Percentiles rank a stretch among this genome's conserved stretches.
These are phyloP conservation scores for Collybiopsis confluens DNA, from an alignment of 768 basidiomycete genomes.

Conservation along the genomic window DNA sequence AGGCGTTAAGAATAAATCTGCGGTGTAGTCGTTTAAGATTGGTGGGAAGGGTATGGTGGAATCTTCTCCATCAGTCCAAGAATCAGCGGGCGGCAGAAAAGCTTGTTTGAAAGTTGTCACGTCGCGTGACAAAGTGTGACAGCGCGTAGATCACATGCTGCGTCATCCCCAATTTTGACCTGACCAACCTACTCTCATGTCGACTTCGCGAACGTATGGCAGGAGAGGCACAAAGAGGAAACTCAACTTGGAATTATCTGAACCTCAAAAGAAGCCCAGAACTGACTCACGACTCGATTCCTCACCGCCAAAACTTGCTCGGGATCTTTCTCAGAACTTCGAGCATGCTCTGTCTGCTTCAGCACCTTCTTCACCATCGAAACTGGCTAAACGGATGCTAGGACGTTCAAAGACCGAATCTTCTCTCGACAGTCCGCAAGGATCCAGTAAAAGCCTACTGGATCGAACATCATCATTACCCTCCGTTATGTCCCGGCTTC, in stretches of 20 bases:
- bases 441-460: constrained; percentile 5
- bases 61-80: no score
- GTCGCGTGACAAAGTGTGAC: no score
- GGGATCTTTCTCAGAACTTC: constrained; percentile 46
- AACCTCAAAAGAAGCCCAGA: constrained; percentile 11
- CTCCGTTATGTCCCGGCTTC: constrained; percentile 13
- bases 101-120: no score
- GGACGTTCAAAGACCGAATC: constrained; percentile 64
- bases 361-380: constrained; percentile 30
- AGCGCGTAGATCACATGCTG: not conserved
- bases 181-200: not conserved
- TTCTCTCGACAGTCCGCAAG: constrained; percentile 31
- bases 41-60: no score
- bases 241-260: constrained; percentile 6
- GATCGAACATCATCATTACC: constrained; percentile 15
- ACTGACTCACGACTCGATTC: constrained; percentile 3
- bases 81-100: no score
- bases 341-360: constrained; percentile 25
- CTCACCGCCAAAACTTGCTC: constrained; percentile 22
- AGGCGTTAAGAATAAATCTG: no score
- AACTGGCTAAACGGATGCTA: constrained; percentile 69
- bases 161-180: not conserved
- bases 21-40: no score
- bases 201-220: constrained; percentile 29
- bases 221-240: constrained; percentile 27